Evolutionary conservation across 768 basidiomycete species (phyloP).

Genomic region (Termitomyces sp.): DNA sequence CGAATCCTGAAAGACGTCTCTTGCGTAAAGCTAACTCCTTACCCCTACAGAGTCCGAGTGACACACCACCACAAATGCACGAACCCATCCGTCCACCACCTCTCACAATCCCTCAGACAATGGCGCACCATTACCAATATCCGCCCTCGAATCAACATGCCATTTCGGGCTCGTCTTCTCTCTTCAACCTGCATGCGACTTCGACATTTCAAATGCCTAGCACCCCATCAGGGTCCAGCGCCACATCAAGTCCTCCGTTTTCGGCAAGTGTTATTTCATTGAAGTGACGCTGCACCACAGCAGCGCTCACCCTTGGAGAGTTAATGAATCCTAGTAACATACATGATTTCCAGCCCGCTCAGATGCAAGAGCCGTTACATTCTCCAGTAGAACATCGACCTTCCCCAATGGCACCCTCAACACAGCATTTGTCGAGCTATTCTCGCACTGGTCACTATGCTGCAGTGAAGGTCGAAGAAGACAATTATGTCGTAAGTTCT

Average conservation of each 20-base stretch:
- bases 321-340: conserved; percentile 57
- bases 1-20: neutral
- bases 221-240: conserved; percentile 69
- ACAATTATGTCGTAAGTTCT: conserved; percentile 47
- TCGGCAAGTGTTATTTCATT: conserved; percentile 73
- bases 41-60: conserved; percentile 37
- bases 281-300: neutral
- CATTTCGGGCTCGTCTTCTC: conserved; percentile 37
- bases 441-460: conserved; percentile 44
- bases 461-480: conserved; percentile 68
- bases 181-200: conserved; percentile 50
- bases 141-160: conserved; percentile 34
- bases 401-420: conserved; percentile 35
- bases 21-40: neutral
- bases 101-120: conserved; percentile 58
- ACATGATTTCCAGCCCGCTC: conserved; percentile 51
- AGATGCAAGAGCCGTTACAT: conserved; percentile 58
- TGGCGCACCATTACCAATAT: conserved; percentile 49
- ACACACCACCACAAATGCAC: conserved; percentile 38
- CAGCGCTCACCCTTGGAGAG: neutral
- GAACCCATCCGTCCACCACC: conserved; percentile 50
- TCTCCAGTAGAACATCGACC: conserved; percentile 49
- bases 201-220: conserved; percentile 65
- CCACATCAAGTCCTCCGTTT: conserved; percentile 77
- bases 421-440: conserved; percentile 35